These are phyloP conservation scores for Pyricularia sp. DNA, from an alignment of 2,329 filamentous ascomycete genomes.

Conservation along the genomic window DNA sequence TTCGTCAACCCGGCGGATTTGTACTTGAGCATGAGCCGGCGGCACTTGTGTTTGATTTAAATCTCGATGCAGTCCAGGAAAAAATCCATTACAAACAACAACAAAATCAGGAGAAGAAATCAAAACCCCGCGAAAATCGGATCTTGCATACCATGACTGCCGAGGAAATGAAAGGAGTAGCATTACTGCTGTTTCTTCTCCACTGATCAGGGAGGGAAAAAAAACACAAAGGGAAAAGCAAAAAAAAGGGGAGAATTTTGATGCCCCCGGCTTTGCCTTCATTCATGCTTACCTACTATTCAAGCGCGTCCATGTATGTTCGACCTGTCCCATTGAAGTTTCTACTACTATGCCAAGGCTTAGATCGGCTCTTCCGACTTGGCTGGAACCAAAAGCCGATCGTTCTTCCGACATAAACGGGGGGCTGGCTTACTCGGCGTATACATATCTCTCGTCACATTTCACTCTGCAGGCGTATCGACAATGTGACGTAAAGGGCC, in stretches of 20 bases:
- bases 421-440: neutral
- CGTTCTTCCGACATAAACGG: neutral
- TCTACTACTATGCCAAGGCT: neutral
- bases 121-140: neutral
- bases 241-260: neutral
- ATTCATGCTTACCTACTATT: neutral
- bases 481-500: neutral
- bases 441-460: neutral
- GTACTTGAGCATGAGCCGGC: neutral
- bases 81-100: neutral
- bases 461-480: neutral
- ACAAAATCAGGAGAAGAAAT: neutral
- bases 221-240: neutral
- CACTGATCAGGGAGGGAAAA: neutral
- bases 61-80: neutral
- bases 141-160: neutral
- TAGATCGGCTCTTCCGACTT: neutral
- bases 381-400: neutral
- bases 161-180: neutral
- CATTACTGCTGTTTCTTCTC: neutral
- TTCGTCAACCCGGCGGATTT: neutral
- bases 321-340: neutral
- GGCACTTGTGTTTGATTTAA: neutral
- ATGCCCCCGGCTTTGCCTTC: neutral
- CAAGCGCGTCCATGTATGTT: neutral